A percentile compares a stretch with the other conserved stretches of the same genome.
Conservation (phyloP, 257 asterid genomes). For the Paraleonurus japonicus region DNA sequence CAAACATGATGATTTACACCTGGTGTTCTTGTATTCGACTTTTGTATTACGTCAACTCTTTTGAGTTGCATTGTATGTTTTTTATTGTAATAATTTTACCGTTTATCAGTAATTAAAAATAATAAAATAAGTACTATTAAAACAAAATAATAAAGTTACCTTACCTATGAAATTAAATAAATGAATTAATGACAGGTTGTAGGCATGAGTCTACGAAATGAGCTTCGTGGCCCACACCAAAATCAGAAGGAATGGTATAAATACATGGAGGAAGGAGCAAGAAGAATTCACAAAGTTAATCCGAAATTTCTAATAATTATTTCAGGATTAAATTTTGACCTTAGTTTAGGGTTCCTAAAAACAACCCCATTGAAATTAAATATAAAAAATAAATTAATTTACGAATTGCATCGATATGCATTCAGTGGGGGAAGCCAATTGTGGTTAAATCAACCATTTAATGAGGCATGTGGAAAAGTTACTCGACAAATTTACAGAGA, state of each 20-base stretch:
- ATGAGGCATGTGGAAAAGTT: conserved; percentile 28
- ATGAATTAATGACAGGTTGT: conserved; percentile 41
- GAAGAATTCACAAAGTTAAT: conserved; percentile 37
- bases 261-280: conserved; percentile 43
- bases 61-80: no score
- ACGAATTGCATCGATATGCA: conserved; percentile 52
- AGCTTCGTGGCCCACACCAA: conserved; percentile 59
- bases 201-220: conserved; percentile 59
- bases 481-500: conserved; percentile 21
- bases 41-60: no score
- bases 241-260: conserved; percentile 39
- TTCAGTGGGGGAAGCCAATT: conserved; percentile 23
- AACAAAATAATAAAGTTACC: not conserved
- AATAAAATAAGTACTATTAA: no score
- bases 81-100: no score
- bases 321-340: conserved; percentile 48
- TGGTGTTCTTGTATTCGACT: no score
- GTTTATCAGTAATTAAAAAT: no score
- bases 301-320: conserved; percentile 44
- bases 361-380: conserved; percentile 24
- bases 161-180: not conserved
- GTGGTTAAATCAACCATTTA: conserved; percentile 29
- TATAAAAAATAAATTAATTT: conserved; percentile 40
- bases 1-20: no score
- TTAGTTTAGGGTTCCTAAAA: conserved; percentile 38